phyloP scores from a whole-genome alignment of 345 rosid genomes.

The Eucalyptus globulus region DNA sequence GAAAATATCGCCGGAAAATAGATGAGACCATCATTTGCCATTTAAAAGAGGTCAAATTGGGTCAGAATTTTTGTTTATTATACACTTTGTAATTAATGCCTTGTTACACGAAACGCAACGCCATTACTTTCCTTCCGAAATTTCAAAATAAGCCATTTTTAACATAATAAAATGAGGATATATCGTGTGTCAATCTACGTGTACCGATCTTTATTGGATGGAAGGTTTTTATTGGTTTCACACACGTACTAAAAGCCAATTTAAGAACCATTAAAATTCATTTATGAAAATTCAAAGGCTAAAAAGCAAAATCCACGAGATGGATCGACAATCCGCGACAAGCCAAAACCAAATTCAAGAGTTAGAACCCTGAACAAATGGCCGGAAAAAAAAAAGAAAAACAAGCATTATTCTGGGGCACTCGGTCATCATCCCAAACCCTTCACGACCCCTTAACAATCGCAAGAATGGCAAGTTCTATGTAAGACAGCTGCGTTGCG shows the following conservation, averaged over 20 bases:
- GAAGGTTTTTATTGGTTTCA: background rate
- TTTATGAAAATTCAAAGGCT: no score
- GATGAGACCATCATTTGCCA: no score
- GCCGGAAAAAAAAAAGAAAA: background rate
- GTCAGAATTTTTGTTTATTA: no score
- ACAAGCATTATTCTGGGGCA: background rate
- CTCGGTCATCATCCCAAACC: background rate
- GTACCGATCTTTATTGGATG: background rate
- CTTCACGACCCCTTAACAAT: background rate
- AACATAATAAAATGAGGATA: no score
- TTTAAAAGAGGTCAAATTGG: no score
- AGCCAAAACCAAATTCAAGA: background rate
- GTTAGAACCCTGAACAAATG: background rate
- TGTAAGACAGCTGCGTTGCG: slow-evolving; percentile 21
- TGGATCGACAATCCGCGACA: background rate
- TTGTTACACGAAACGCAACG: no score
- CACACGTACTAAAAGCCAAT: background rate
- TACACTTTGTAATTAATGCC: no score
- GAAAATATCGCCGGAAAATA: no score
- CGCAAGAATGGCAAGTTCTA: slow-evolving; percentile 28
- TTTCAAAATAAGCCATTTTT: no score
- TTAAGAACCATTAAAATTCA: no score
- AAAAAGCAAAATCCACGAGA: background rate
- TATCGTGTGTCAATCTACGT: background rate
- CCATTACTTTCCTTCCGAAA: no score